Evolutionary conservation across 139 green algal species (phyloP), one percentile per base, ranked within the genome.

Genomic region (Tetradesmus obliquus): DNA sequence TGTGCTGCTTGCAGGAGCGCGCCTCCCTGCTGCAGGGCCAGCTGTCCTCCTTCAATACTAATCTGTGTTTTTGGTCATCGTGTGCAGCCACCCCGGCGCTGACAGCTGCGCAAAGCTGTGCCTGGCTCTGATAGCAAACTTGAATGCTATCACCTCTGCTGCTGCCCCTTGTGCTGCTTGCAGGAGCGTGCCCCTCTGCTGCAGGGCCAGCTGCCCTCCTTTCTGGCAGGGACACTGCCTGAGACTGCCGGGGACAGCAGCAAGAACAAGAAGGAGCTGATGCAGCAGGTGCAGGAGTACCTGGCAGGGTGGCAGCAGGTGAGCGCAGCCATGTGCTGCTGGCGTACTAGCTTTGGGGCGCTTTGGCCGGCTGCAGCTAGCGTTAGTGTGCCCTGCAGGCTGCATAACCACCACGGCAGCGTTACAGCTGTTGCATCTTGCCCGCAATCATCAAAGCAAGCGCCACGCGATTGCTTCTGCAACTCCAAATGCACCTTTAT

Each of bases 251-350:
- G 20, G 72, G 10, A 24, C 10, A 89, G 51, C 12, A 81, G 22
- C 22, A 86, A 76, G 22, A 89, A 87, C 79, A 83, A 81, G 88
- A 24, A 51, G 5, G 15, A 74, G 92, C 89, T 96, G 88, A 92
- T 96, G 85, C 24, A 13, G 7, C 90, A 95, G 82, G 89, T 95
- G 79, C 92, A 95, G 90, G 6, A 45, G 6, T 88, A 81, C n/a
- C 22, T 95, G 15, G 15, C 62, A 19, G 55, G 58, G 45, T 62
- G 84, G 32, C 17, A 79, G 82, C 90, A 96, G 89, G 92, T 95
- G 55, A 79, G 74, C 24, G 10, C 19, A 12, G 12, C 12, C 45
- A 69, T 10, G 45, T 32, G 82, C 20, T 15, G 55, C 55, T 76
- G 20, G 51, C 32, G 0, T 45, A 45, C 32, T 45, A 45, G 32